Evolutionary conservation across 2,329 filamentous ascomycete genomes (phyloP).

Genomic region (Paecilomyces formosus): DNA sequence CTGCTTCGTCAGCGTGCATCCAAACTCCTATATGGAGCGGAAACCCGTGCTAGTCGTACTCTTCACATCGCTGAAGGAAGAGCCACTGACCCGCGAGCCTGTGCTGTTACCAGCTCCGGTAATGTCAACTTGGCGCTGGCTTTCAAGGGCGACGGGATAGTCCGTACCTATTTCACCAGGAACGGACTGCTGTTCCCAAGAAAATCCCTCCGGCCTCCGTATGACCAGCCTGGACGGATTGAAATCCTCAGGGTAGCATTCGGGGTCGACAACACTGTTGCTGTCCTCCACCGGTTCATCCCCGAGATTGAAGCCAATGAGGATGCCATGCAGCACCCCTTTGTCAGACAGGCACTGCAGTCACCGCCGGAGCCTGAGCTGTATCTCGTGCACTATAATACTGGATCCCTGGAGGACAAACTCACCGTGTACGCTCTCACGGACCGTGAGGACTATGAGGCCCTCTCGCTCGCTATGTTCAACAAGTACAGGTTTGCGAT

Average conservation of each 20-base stretch:
- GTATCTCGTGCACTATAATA: slow-evolving; percentile 21
- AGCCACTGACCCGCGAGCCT: slow-evolving; percentile 26
- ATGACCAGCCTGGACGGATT: slow-evolving; percentile 16
- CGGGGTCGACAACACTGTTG: slow-evolving; percentile 13
- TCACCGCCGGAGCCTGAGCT: slow-evolving; percentile 13
- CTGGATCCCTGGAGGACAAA: slow-evolving; percentile 2
- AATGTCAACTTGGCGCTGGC: slow-evolving; percentile 18
- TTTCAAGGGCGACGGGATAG: slow-evolving; percentile 19
- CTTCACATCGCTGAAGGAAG: slow-evolving; percentile 18
- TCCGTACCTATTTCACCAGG: slow-evolving; percentile 18
- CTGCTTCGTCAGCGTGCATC: slow-evolving; percentile 23
- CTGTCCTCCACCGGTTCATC: slow-evolving; percentile 25
- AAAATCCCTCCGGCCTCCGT: slow-evolving; percentile 14
- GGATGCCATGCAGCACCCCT: slow-evolving; percentile 18
- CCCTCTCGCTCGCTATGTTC: slow-evolving; percentile 20
- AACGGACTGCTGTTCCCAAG: slow-evolving; percentile 10
- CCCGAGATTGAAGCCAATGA: slow-evolving; percentile 14
- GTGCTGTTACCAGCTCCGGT: slow-evolving; percentile 15
- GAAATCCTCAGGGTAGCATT: slow-evolving; percentile 26
- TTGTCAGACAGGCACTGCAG: slow-evolving; percentile 23
- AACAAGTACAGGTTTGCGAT: slow-evolving; percentile 23
- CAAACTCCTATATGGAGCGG: slow-evolving; percentile 27
- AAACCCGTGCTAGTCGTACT: slow-evolving; percentile 23
- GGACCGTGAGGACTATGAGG: slow-evolving; percentile 19
- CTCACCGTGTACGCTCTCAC: slow-evolving; percentile 21